Conservation (phyloP, 2,329 filamentous ascomycete genomes). For the Alternaria atra region DNA sequence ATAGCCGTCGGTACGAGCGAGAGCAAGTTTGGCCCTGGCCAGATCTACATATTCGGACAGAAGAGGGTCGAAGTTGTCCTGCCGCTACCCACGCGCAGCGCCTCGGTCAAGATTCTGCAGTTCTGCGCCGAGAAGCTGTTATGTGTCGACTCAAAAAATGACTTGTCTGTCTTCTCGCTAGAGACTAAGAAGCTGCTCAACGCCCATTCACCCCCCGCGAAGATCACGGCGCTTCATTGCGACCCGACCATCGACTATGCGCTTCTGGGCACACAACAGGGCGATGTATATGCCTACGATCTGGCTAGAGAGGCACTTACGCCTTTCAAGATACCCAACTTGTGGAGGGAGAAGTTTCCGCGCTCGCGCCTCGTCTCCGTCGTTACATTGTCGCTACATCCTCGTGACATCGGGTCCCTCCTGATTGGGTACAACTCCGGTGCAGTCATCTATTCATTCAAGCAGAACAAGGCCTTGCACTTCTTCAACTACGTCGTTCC, state of each 20-base stretch:
- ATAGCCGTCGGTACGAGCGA: slow-evolving; percentile 91
- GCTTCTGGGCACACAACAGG: slow-evolving; percentile 81
- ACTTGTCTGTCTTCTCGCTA: slow-evolving; percentile 84
- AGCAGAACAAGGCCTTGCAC: slow-evolving; percentile 80
- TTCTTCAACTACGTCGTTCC: slow-evolving; percentile 87
- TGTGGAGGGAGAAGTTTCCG: slow-evolving; percentile 80
- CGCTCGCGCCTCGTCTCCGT: slow-evolving; percentile 71
- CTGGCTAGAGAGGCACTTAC: slow-evolving; percentile 81
- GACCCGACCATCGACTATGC: slow-evolving; percentile 95
- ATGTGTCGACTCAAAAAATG: slow-evolving; percentile 84
- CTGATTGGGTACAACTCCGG: slow-evolving; percentile 91
- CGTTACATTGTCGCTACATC: slow-evolving; percentile 84
- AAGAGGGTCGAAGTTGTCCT: slow-evolving; percentile 80
- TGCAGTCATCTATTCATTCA: slow-evolving; percentile 91
- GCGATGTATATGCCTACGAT: slow-evolving; percentile 92
- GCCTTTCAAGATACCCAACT: slow-evolving; percentile 83
- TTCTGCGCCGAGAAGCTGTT: slow-evolving; percentile 89
- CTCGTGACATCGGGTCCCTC: slow-evolving; percentile 89
- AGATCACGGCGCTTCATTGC: slow-evolving; percentile 76
- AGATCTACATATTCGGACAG: slow-evolving; percentile 89
- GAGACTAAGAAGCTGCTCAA: slow-evolving; percentile 72
- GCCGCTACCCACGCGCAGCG: slow-evolving; percentile 69
- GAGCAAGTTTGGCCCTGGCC: slow-evolving; percentile 82
- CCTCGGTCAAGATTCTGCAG: slow-evolving; percentile 78
- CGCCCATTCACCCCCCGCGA: slow-evolving; percentile 78